phyloP scores from a whole-genome alignment of 768 basidiomycete genomes.

The Hemileccinum impolitum region DNA sequence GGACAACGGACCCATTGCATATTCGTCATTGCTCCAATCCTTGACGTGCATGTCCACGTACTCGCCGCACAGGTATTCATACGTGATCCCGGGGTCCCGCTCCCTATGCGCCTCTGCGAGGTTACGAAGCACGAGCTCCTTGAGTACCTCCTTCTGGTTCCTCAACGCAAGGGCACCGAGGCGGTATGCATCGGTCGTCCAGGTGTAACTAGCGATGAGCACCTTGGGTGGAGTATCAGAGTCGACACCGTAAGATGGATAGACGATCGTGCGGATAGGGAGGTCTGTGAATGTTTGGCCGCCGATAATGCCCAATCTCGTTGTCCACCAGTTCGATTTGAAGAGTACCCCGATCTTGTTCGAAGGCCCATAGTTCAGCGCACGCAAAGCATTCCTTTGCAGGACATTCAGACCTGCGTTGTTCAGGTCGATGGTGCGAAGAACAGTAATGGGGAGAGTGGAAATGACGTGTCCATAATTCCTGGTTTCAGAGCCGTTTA shows the following conservation, averaged over 20 bases:
- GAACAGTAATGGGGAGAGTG: neutral
- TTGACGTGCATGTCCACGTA: constrained; percentile 27
- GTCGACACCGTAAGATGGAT: constrained; percentile 40
- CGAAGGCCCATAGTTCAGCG: constrained; percentile 35
- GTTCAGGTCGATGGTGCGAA: constrained; percentile 35
- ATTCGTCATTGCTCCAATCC: constrained; percentile 34
- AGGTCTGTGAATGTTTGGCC: constrained; percentile 43
- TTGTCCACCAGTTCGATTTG: constrained; percentile 42
- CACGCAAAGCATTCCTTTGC: constrained; percentile 38
- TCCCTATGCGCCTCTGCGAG: constrained; percentile 20
- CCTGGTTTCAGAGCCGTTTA: constrained; percentile 2
- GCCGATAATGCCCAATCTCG: constrained; percentile 32
- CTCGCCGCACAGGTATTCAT: constrained; percentile 16
- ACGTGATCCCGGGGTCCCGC: constrained; percentile 6
- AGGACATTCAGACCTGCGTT: constrained; percentile 20
- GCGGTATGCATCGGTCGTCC: constrained; percentile 38
- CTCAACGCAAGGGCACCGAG: constrained; percentile 33
- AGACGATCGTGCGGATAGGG: constrained; percentile 40
- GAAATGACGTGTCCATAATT: constrained; percentile 16
- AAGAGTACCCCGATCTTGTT: constrained; percentile 45
- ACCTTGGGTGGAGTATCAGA: constrained; percentile 20
- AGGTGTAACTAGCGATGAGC: constrained; percentile 41
- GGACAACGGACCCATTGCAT: constrained; percentile 31
- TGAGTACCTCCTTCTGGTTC: constrained; percentile 13
- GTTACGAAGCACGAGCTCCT: constrained; percentile 25